phyloP scores from a whole-genome alignment of 768 basidiomycete genomes.

The Inosperma sp. region DNA sequence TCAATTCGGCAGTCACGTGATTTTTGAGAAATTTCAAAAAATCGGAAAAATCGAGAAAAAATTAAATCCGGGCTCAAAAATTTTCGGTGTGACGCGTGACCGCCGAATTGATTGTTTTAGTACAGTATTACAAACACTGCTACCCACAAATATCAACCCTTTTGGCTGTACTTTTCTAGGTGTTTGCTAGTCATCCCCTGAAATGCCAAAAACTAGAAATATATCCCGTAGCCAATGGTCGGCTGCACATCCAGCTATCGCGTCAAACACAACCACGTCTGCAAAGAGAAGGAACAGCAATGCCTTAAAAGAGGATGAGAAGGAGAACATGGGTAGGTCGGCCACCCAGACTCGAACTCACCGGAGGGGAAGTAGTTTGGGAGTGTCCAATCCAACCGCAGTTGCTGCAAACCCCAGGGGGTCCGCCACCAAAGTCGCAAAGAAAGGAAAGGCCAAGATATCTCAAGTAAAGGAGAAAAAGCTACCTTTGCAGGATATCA shows the following conservation, averaged over 20 bases:
- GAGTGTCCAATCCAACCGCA: background rate
- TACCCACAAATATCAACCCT: background rate
- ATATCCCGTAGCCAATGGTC: conserved; percentile 4
- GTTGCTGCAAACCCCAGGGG: conserved; percentile 6
- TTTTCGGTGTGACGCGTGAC: no score
- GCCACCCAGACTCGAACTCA: conserved; percentile 4
- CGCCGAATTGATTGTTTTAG: no score
- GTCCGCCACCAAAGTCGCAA: background rate
- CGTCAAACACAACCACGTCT: background rate
- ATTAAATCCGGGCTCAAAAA: no score
- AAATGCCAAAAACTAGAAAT: conserved; percentile 12
- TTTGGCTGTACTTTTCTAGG: background rate
- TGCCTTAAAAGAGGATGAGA: conserved; percentile 9
- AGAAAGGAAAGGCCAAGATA: conserved; percentile 18
- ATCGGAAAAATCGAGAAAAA: no score
- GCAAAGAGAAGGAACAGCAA: conserved; percentile 4
- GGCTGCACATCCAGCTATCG: background rate
- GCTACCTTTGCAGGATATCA: conserved; percentile 34
- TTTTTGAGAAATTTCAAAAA: no score
- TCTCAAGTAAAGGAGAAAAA: conserved; percentile 26
- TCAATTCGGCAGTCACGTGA: no score
- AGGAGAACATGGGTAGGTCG: conserved; percentile 10
- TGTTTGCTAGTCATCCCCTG: background rate
- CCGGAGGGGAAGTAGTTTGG: no score
- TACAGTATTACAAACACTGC: no score